Evolutionary conservation across 1,284 basidiomycete species (phyloP).

Genomic region (Microbotryum saponariae): DNA sequence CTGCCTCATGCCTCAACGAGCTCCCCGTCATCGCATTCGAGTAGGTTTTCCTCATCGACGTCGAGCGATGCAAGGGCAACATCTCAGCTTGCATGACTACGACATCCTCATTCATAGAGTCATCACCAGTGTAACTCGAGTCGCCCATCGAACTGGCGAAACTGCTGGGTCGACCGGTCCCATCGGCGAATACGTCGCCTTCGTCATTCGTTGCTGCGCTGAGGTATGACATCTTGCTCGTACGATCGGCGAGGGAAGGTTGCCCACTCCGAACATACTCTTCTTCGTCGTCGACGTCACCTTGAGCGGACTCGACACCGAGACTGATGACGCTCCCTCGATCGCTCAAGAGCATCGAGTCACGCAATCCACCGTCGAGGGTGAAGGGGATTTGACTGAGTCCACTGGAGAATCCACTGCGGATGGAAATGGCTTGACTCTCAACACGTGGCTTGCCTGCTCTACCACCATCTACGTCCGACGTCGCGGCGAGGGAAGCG

Average conservation of each 20-base stretch:
- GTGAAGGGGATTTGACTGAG: conserved; percentile 30
- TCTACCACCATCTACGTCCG: background rate
- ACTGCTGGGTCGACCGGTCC: background rate
- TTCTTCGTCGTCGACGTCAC: background rate
- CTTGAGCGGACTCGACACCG: background rate
- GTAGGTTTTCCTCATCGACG: background rate
- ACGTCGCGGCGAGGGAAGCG: background rate
- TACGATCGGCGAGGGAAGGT: background rate
- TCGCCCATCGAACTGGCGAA: background rate
- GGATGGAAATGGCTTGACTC: conserved; percentile 19
- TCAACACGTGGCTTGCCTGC: conserved; percentile 13
- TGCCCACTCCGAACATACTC: background rate
- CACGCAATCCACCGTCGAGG: conserved; percentile 22
- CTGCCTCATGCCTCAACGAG: conserved; percentile 7
- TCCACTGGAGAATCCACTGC: conserved; percentile 24
- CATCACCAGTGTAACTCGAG: background rate
- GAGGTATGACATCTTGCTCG: background rate
- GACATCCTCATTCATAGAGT: background rate
- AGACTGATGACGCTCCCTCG: background rate
- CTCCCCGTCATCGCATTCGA: background rate
- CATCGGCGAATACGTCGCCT: background rate
- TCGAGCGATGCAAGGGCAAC: background rate
- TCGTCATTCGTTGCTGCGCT: background rate
- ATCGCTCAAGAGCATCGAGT: conserved; percentile 3
- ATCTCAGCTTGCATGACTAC: background rate